phyloP scores from a whole-genome alignment of 2,329 filamentous ascomycete species.

The Trichoderma atroviride region DNA sequence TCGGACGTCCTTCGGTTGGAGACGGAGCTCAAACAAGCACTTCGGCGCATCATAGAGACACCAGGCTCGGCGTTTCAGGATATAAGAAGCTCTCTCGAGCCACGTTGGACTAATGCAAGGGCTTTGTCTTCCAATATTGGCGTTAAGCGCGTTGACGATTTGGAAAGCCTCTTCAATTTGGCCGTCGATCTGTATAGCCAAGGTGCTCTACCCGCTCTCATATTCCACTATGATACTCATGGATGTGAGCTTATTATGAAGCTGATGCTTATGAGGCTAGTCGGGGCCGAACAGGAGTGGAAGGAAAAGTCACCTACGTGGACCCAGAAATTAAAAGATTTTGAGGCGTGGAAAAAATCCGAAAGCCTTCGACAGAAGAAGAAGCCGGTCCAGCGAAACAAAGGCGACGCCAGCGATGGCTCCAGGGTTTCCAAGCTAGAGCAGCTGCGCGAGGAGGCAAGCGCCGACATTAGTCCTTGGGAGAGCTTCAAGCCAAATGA shows the following conservation, averaged over 20 bases:
- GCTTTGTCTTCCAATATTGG: not conserved
- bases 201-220: slow-evolving; percentile 69
- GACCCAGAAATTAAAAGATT: slow-evolving; percentile 35
- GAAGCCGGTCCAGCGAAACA: not conserved
- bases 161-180: slow-evolving; percentile 49
- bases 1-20: slow-evolving; percentile 69
- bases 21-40: slow-evolving; percentile 57
- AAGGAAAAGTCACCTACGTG: slow-evolving; percentile 51
- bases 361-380: slow-evolving; percentile 43
- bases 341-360: slow-evolving; percentile 35
- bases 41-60: slow-evolving; percentile 64
- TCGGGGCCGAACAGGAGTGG: slow-evolving; percentile 50
- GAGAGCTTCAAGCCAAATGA: slow-evolving; percentile 68
- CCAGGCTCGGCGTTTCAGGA: slow-evolving; percentile 45
- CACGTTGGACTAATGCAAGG: not conserved
- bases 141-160: not conserved
- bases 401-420: not conserved
- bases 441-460: slow-evolving; percentile 57
- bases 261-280: slow-evolving; percentile 55
- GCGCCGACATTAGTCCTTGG: slow-evolving; percentile 58
- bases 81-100: slow-evolving; percentile 50
- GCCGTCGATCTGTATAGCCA: slow-evolving; percentile 62
- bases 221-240: slow-evolving; percentile 75
- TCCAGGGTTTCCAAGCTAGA: slow-evolving; percentile 55
- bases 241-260: slow-evolving; percentile 63